Percentiles rank a stretch among this genome's conserved stretches.
Conservation (phyloP, 108 stramenopile species). For the Epipyxis sp. region DNA sequence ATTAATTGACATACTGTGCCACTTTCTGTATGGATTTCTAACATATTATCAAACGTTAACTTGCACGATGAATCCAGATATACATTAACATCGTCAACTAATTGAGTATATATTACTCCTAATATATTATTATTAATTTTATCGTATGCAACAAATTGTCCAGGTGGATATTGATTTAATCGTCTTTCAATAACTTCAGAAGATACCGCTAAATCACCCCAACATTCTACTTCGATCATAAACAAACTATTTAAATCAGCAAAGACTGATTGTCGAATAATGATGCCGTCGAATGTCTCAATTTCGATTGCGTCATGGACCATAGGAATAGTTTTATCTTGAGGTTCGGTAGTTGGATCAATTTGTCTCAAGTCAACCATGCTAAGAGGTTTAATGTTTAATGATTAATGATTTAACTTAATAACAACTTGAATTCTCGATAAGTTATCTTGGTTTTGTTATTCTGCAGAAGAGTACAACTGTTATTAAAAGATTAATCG, state of each 20-base stretch:
- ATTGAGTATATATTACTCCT: slow-evolving; percentile 21
- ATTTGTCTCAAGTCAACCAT: too few relatives aligned
- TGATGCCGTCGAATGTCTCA: too few relatives aligned
- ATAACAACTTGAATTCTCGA: too few relatives aligned
- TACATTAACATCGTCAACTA: not conserved
- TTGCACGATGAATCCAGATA: not conserved
- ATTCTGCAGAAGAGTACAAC: too few relatives aligned
- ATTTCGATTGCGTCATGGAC: too few relatives aligned
- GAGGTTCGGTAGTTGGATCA: too few relatives aligned
- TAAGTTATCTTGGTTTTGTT: too few relatives aligned
- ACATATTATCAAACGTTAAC: not conserved
- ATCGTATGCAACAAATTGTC: not conserved
- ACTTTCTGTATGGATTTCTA: not conserved
- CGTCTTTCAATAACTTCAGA: not conserved
- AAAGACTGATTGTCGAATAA: not conserved
- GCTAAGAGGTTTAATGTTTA: too few relatives aligned
- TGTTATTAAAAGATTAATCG: too few relatives aligned
- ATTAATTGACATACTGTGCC: slow-evolving; percentile 7
- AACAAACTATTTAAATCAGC: not conserved
- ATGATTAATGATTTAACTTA: too few relatives aligned
- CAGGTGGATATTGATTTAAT: not conserved
- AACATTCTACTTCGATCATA: not conserved
- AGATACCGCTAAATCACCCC: not conserved
- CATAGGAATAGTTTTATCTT: too few relatives aligned
- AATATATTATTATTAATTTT: not conserved